These are phyloP conservation scores for Osmozyma mogii DNA, from an alignment of 805 yeast species.

Conservation along the genomic window DNA sequence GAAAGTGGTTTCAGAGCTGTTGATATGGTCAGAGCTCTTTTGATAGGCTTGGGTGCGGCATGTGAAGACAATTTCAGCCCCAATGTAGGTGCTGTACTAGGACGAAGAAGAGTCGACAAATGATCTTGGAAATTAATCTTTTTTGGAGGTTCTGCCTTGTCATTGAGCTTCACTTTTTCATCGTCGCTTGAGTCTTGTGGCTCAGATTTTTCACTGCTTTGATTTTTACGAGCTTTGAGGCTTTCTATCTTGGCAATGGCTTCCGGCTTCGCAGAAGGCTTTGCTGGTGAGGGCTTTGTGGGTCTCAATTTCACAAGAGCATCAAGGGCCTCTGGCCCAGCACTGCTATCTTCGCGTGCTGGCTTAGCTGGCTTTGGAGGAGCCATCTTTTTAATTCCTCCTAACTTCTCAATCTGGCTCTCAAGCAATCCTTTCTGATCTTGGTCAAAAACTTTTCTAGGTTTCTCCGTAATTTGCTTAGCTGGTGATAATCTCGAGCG, in stretches of 20 bases:
- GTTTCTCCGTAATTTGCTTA: not conserved
- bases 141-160: not conserved
- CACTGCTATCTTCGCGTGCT: not conserved
- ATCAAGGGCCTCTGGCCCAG: constrained; percentile 1
- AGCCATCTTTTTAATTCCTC: not conserved
- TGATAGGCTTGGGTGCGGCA: constrained; percentile 1
- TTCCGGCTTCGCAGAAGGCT: constrained; percentile 1
- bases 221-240: constrained; percentile 1
- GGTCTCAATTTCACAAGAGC: constrained; percentile 2
- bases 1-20: constrained; percentile 1
- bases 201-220: not conserved
- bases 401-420: too few species aligned
- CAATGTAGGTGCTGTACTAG: constrained; percentile 20
- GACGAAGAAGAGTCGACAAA: constrained; percentile 20
- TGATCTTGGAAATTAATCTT: constrained; percentile 11
- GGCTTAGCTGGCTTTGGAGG: constrained; percentile 1
- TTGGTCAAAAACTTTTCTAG: not conserved
- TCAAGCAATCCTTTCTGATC: too few species aligned
- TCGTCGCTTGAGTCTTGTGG: constrained; percentile 1
- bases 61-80: not conserved
- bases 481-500: constrained; percentile 2
- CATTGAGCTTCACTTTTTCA: constrained; percentile 1
- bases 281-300: constrained; percentile 1
- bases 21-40: constrained; percentile 7
- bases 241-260: constrained; percentile 1